A percentile compares a stretch with the other conserved stretches of the same genome.
Evolutionary conservation across 805 yeast species (phyloP).

Genomic region (Yamadazyma kitorensis): DNA sequence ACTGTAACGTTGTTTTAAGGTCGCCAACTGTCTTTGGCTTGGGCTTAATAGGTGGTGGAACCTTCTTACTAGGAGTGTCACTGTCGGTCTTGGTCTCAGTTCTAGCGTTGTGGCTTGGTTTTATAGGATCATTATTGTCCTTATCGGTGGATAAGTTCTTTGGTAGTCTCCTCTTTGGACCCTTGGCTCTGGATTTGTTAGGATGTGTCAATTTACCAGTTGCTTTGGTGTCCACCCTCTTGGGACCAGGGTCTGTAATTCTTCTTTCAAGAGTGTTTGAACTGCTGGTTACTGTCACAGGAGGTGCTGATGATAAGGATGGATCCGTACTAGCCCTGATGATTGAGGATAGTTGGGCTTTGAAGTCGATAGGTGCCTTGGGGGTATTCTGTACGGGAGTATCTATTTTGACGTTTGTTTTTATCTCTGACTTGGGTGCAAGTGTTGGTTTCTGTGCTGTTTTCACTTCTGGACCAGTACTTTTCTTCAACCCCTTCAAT

Average conservation of each 20-base stretch:
- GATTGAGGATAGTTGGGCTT: slow-evolving; percentile 23
- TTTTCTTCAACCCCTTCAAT: slow-evolving; percentile 21
- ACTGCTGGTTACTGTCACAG: no score
- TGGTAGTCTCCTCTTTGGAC: slow-evolving; percentile 52
- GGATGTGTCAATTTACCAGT: slow-evolving; percentile 38
- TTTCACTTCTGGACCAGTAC: no score
- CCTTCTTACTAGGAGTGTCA: background rate
- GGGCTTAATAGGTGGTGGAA: slow-evolving; percentile 10
- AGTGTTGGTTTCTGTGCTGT: slow-evolving; percentile 6
- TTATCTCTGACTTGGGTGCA: slow-evolving; percentile 5
- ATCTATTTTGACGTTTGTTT: no score
- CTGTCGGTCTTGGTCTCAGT: background rate
- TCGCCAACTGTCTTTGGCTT: slow-evolving; percentile 9
- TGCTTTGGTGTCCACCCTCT: slow-evolving; percentile 10
- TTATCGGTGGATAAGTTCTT: slow-evolving; percentile 10
- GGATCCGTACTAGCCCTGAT: slow-evolving; percentile 30
- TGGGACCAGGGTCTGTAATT: slow-evolving; percentile 8
- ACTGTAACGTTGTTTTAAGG: slow-evolving; percentile 10
- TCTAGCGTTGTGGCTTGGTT: background rate
- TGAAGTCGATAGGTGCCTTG: slow-evolving; percentile 13
- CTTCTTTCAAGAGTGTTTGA: background rate
- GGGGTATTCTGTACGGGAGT: background rate
- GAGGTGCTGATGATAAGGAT: slow-evolving; percentile 3
- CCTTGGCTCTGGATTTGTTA: slow-evolving; percentile 47
- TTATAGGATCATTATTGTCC: background rate